Conservation (phyloP, 192 early-diverging fungal genomes). For the Gonapodya prolifera region DNA sequence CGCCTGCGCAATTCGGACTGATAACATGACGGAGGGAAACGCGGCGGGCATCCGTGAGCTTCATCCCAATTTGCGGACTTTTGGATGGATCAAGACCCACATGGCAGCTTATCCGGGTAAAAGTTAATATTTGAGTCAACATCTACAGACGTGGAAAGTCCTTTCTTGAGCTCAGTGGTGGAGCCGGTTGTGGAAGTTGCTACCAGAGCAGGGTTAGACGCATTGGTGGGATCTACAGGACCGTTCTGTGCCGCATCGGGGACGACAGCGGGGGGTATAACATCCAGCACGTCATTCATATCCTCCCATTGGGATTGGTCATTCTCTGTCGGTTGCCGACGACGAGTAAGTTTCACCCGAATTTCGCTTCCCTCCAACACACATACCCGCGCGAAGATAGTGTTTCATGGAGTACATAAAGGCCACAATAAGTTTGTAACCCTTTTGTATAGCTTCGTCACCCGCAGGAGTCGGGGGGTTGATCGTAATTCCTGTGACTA, state of each 20-base stretch:
- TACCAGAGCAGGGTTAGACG: no score
- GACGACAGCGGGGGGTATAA: not conserved
- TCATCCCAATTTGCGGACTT: no score
- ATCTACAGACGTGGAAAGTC: not conserved
- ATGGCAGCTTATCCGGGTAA: not conserved
- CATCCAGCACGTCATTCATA: not conserved
- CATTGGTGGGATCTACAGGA: no score
- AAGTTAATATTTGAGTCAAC: not conserved
- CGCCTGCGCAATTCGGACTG: not conserved
- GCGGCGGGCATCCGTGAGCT: not conserved
- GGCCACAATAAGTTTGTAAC: not conserved
- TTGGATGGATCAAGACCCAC: no score
- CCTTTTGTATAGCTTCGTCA: not conserved
- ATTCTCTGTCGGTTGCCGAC: not conserved
- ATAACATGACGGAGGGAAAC: not conserved
- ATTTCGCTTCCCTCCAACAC: no score
- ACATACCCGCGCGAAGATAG: not conserved
- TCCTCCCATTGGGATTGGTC: not conserved
- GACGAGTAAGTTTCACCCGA: not conserved
- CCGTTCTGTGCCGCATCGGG: not conserved
- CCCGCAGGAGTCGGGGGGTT: not conserved
- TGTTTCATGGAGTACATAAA: not conserved
- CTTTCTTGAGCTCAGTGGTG: not conserved
- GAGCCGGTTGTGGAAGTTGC: no score
- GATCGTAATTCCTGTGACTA: not conserved